Evolutionary conservation across 768 basidiomycete species (phyloP), one percentile per base, ranked within the genome.

Genomic region (Chalciporus sphaerocephalus): DNA sequence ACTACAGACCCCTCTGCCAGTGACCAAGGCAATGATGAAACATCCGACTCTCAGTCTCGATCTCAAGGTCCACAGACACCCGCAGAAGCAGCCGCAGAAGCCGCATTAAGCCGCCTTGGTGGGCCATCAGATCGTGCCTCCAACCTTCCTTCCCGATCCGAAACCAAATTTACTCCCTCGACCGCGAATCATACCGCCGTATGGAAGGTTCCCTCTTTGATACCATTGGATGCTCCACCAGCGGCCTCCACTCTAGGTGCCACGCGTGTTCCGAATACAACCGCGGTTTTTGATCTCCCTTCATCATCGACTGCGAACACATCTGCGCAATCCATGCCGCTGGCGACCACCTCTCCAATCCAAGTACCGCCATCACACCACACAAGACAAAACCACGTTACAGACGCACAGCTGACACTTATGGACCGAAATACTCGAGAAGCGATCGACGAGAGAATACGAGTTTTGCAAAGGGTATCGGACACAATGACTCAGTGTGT

Each of bases 381-480:
- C 74, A 9, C 5, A 17, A 33, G 42, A 23, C 38, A 10, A 23
- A n/a, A 13, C 28, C 53, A 36, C 32, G 20, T 52, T 11, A 50
- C 57, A 5, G 79, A 81, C 13, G 77, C 78, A 32, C 86, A 91
- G 55, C 70, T 92, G 11, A 69, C 74, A 15, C 65, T 73, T 16
- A 67, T 92, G 65, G 87, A 92, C 51, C 68, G 56, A 21, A 59
- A 84, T 30, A 90, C 88, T 21, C 72, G 87, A 43, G 86, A 88
- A 53, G 85, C 86, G 6, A 86, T 96, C 39, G 89, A 93, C 53
- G 90, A 92, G 56, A 78, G 91, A 44, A 65, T 97, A 50, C 74
- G 81, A 34, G 75, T 91, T 30, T 68, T 97, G 28, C 84, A 92
- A 65, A 77, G 81, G 15, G 85, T 94, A 30, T 88, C 91, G 30